phyloP scores from a whole-genome alignment of 2,329 filamentous ascomycete genomes.

The Diplodia intermedia region DNA sequence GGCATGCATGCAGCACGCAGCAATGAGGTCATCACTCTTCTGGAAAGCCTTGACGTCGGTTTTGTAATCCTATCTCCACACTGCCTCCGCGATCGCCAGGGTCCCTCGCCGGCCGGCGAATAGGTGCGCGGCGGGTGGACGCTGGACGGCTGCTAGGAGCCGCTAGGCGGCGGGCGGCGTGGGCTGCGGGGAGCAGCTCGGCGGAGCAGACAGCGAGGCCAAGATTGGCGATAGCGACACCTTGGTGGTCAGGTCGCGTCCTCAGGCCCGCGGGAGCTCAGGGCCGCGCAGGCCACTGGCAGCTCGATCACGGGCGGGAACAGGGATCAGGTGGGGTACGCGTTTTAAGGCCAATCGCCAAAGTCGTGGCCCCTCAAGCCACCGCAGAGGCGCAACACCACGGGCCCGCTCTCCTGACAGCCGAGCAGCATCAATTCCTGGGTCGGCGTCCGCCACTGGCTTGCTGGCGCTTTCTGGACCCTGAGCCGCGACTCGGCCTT shows the following conservation, averaged over 20 bases:
- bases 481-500: conserved; percentile 36
- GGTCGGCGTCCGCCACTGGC: background rate
- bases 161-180: background rate
- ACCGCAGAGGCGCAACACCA: conserved; percentile 6
- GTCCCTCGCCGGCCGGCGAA: conserved; percentile 15
- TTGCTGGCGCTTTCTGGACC: background rate
- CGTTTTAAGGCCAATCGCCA: conserved; percentile 15
- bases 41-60: conserved; percentile 4
- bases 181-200: background rate
- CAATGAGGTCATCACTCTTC: conserved; percentile 26
- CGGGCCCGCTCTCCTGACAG: background rate
- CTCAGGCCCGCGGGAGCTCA: background rate
- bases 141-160: background rate
- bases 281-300: conserved; percentile 1
- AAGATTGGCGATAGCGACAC: background rate
- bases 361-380: conserved; percentile 2
- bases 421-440: conserved; percentile 8
- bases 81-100: conserved; percentile 19
- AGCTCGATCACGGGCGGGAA: conserved; percentile 11
- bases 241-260: background rate
- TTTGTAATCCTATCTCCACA: conserved; percentile 31
- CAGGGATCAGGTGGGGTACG: conserved; percentile 14
- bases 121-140: background rate
- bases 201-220: background rate
- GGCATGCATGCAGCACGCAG: background rate